A percentile compares a stretch with the other conserved stretches of the same genome.
phyloP scores from a whole-genome alignment of 2,329 filamentous ascomycete genomes.

The Colletotrichum sp. region DNA sequence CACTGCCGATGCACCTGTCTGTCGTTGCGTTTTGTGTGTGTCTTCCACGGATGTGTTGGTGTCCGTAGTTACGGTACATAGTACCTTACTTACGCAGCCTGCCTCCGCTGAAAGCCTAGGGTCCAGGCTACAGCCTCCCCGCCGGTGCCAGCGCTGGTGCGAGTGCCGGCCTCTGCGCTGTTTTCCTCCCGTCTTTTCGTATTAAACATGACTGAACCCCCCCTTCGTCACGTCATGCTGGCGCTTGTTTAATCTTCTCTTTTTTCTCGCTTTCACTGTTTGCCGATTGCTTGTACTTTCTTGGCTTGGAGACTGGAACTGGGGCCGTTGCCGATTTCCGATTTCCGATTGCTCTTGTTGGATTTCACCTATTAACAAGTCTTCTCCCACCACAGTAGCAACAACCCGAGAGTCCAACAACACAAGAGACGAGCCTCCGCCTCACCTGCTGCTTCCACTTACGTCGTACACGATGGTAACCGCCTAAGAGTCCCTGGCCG shows the following conservation, averaged over 20 bases:
- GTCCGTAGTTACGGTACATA: not conserved
- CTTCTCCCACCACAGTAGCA: slow-evolving; percentile 8
- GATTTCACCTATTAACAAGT: not conserved
- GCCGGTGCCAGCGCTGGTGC: not conserved
- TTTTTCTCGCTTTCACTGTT: not conserved
- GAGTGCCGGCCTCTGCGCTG: slow-evolving; percentile 3
- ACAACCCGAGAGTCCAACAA: slow-evolving; percentile 14
- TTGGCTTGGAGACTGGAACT: not conserved
- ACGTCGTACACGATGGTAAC: slow-evolving; percentile 15
- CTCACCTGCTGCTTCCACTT: slow-evolving; percentile 14
- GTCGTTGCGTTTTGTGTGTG: not conserved
- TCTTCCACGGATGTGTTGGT: not conserved
- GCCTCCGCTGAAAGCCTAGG: not conserved
- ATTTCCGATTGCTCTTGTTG: not conserved
- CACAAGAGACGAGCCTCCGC: slow-evolving; percentile 23
- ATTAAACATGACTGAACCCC: slow-evolving; percentile 11
- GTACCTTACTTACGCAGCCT: not conserved
- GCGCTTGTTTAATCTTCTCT: slow-evolving; percentile 1
- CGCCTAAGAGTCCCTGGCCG: slow-evolving; percentile 18
- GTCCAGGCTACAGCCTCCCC: slow-evolving; percentile 1
- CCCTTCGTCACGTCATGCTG: slow-evolving; percentile 4
- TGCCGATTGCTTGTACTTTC: not conserved
- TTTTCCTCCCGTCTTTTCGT: not conserved
- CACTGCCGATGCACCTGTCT: slow-evolving; percentile 16
- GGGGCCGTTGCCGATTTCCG: slow-evolving; percentile 2